These are phyloP conservation scores for Elsinoe arachidis DNA, from an alignment of 2,329 filamentous ascomycete genomes.

Conservation along the genomic window DNA sequence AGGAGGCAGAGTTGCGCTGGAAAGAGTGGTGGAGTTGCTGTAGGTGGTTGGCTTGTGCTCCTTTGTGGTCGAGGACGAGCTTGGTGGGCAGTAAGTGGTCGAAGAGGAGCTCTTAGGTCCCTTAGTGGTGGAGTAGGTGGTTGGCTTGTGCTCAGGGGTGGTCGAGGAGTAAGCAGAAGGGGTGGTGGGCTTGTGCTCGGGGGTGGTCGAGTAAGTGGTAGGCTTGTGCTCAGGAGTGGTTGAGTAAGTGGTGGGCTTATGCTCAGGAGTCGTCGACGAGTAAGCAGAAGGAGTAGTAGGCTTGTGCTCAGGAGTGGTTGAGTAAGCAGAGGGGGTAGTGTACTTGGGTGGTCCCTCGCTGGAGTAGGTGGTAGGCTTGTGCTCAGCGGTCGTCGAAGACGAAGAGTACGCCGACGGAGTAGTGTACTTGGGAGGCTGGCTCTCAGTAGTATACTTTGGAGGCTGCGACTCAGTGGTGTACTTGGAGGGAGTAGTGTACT, in stretches of 20 bases:
- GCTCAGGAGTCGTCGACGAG: background rate
- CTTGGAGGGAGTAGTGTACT: background rate
- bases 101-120: background rate
- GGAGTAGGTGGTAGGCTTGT: background rate
- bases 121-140: background rate
- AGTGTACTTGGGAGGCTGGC: background rate
- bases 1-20: background rate
- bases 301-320: background rate
- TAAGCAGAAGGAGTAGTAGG: background rate
- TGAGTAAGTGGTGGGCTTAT: background rate
- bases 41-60: background rate
- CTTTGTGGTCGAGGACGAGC: background rate
- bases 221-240: background rate
- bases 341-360: background rate
- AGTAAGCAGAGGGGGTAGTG: background rate
- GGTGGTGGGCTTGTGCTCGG: background rate
- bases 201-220: background rate
- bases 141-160: background rate
- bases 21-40: background rate
- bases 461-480: background rate
- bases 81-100: background rate
- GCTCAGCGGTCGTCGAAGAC: background rate
- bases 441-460: background rate
- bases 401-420: background rate
- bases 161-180: background rate